Evolutionary conservation across 2,329 filamentous ascomycete genomes (phyloP).

Genomic region (Aspergillus viridinutans): DNA sequence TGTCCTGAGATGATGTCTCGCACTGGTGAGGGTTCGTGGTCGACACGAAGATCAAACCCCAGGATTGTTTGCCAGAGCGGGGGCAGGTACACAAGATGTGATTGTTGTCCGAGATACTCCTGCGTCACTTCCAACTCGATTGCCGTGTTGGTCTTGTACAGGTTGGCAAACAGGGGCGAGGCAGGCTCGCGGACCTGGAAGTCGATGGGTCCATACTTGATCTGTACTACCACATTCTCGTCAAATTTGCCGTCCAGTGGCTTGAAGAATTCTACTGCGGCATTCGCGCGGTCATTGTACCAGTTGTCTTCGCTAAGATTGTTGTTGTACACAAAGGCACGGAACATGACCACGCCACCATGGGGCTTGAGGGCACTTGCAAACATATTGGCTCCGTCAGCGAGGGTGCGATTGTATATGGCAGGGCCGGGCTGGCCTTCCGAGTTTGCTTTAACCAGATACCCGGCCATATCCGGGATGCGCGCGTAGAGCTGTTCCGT

Average conservation of each 20-base stretch:
- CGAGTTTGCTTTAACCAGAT: constrained; percentile 67
- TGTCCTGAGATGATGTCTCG: constrained; percentile 59
- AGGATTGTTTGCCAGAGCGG: constrained; percentile 66
- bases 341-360: constrained; percentile 64
- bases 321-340: constrained; percentile 67
- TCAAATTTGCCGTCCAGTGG: constrained; percentile 62
- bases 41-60: constrained; percentile 62
- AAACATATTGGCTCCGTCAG: constrained; percentile 66
- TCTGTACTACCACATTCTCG: constrained; percentile 67
- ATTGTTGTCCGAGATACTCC: constrained; percentile 69
- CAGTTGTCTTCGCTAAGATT: constrained; percentile 56
- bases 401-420: constrained; percentile 65
- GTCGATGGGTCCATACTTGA: constrained; percentile 71
- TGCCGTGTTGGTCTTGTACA: constrained; percentile 47
- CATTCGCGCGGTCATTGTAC: constrained; percentile 66
- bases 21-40: constrained; percentile 53
- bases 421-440: constrained; percentile 68
- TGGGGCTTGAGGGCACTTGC: constrained; percentile 55
- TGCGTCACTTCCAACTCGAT: constrained; percentile 66
- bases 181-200: constrained; percentile 67
- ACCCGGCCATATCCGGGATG: constrained; percentile 65
- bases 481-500: constrained; percentile 56
- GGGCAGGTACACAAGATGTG: constrained; percentile 63
- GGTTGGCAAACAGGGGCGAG: constrained; percentile 59
- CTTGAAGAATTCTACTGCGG: constrained; percentile 63